Conservation (phyloP, 371 early-diverging fungal genomes). For the Syncephalis fuscata region DNA sequence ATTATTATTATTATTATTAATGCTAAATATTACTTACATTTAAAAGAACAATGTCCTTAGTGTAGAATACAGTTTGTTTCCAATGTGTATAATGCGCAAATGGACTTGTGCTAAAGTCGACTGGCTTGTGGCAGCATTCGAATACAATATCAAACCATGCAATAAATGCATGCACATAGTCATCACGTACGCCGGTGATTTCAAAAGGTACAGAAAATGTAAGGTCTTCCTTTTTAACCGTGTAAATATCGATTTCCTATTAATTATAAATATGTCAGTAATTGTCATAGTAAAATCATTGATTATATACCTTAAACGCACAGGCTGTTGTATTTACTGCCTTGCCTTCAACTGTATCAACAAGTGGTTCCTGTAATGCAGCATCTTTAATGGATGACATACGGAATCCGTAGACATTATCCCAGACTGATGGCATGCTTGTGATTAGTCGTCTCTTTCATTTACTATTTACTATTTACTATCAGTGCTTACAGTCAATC, state of each 20-base stretch:
- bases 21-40: constrained; percentile 10
- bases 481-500: constrained; percentile 45
- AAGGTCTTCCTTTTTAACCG: constrained; percentile 69
- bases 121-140: constrained; percentile 66
- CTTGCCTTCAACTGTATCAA: constrained; percentile 76
- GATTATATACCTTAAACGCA: constrained; percentile 36
- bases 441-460: constrained; percentile 7
- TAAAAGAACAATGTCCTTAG: constrained; percentile 45
- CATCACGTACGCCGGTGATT: constrained; percentile 55
- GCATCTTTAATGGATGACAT: constrained; percentile 77
- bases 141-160: constrained; percentile 92
- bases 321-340: constrained; percentile 53
- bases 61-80: constrained; percentile 96
- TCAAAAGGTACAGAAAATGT: constrained; percentile 65
- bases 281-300: neutral
- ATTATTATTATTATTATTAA: neutral
- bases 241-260: constrained; percentile 52
- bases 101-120: constrained; percentile 78
- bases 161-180: constrained; percentile 80
- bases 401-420: constrained; percentile 85
- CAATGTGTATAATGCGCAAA: constrained; percentile 88
- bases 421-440: constrained; percentile 40
- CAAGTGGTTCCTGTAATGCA: constrained; percentile 81
- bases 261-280: neutral
- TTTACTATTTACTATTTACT: too few relatives aligned